Percentiles rank a stretch among this genome's conserved stretches.
Evolutionary conservation across 208 protist species (phyloP).

Genomic region (Trypanosoma rangeli): DNA sequence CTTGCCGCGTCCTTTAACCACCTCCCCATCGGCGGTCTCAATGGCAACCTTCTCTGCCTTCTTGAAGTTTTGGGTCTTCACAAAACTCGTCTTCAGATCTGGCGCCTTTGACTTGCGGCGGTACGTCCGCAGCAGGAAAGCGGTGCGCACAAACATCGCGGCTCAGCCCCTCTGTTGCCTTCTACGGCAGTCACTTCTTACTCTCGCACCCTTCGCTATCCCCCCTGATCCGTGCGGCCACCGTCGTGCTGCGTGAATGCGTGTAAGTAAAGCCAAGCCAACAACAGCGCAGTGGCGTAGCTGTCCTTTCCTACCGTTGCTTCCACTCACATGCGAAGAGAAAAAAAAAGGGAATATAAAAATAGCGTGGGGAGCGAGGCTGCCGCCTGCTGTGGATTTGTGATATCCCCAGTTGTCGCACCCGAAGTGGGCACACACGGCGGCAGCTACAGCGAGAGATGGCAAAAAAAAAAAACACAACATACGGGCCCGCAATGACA

Average conservation of each 20-base stretch:
- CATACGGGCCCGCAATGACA: too few relatives aligned
- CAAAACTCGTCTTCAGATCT: constrained; percentile 76
- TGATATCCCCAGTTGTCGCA: too few relatives aligned
- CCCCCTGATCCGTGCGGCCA: neutral
- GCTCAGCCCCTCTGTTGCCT: neutral
- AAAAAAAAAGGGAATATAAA: neutral
- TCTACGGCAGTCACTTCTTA: neutral
- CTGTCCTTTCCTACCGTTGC: neutral
- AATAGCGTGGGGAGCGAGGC: neutral
- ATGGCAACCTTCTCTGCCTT: constrained; percentile 75
- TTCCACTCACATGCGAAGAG: neutral
- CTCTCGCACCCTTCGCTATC: neutral
- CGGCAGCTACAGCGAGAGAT: too few relatives aligned
- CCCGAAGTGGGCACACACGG: too few relatives aligned
- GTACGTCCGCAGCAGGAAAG: constrained; percentile 45
- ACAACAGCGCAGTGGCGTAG: neutral
- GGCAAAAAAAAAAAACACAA: too few relatives aligned
- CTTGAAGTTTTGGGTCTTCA: constrained; percentile 78
- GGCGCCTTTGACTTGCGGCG: constrained; percentile 61
- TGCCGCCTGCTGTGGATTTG: neutral
- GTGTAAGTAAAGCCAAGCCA: neutral
- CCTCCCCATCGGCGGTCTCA: constrained; percentile 77
- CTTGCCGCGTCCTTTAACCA: constrained; percentile 83
- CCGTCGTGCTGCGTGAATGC: neutral
- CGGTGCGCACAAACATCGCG: constrained; percentile 46